Evolutionary conservation across 1,139 yeast species (phyloP), one percentile per base, ranked within the genome.

Genomic region (Pichia sp.): DNA sequence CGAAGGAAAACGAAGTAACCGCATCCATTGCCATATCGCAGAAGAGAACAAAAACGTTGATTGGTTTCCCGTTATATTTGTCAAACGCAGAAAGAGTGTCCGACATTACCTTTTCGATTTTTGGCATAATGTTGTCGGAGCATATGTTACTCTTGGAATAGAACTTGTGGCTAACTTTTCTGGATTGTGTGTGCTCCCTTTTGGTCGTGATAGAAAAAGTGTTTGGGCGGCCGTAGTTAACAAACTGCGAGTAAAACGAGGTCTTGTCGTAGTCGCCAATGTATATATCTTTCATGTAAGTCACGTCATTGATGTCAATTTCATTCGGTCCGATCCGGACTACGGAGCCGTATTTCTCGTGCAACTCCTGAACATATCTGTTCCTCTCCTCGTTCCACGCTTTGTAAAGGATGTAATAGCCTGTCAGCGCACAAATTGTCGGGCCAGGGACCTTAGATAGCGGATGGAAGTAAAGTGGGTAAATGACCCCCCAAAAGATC

Each of bases 11-110:
- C 14, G 78, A 76, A 2, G 85, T 77, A 1, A 84, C 83, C 5
- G 82, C 85, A 62, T 85, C 91, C 83, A 85, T 80, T 1, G 93
- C 91, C 62, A 85, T 73, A n/a, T 85, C 74, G 20, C 84, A 84
- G 73, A 84, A 85, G 20, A 85, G 66, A 14, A 81, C 75, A 63
- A 81, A 83, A 0, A 82, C 84, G 52, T 85, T 87, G 34, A 84
- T 71, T 7, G 71, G 58, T 6, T 58, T 29, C 0, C 54, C 56
- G 29, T 64, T 58, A 49, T 61, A 50, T 6, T 55, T 50, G 16
- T 62, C 63, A 33, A 74, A 59, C 6, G 61, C 60, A 8, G 52
- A 46, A 44, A 71, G 54, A 4, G 69, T 58, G 43, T 64, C 60
- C 4, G 56, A 46, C 52, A 75, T 64, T 10, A 71, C 67, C 20